Conservation (phyloP, 257 asterid species). For the Ophiorrhiza pumila region DNA sequence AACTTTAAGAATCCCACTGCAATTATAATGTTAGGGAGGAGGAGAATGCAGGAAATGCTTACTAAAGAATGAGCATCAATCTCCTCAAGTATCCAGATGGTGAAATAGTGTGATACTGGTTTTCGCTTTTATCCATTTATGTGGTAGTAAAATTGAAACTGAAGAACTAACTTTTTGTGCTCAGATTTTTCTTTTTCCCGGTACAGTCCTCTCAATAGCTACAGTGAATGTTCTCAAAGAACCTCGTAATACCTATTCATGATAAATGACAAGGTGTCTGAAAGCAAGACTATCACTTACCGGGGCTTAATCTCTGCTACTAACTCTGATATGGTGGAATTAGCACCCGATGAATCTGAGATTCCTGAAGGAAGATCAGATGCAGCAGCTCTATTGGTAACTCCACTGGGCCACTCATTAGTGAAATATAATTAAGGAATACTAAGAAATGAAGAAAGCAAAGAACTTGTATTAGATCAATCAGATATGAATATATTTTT, state of each 20-base stretch:
- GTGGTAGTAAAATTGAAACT: not conserved
- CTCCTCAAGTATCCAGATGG: not conserved
- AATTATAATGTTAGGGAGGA: not conserved
- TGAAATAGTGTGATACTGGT: not conserved
- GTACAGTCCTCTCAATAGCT: not conserved
- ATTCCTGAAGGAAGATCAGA: slow-evolving; percentile 62
- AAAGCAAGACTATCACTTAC: slow-evolving; percentile 39
- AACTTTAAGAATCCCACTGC: not conserved
- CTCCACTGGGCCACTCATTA: slow-evolving; percentile 91
- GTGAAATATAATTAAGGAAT: slow-evolving; percentile 65
- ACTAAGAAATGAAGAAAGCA: slow-evolving; percentile 14
- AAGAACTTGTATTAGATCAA: not conserved
- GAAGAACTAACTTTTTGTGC: not conserved
- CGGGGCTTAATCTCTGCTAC: slow-evolving; percentile 94
- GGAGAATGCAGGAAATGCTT: not conserved
- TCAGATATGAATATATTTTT: not conserved
- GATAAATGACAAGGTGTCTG: not conserved
- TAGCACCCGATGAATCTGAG: slow-evolving; percentile 45
- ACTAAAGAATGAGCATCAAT: not conserved
- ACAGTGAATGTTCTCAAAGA: not conserved
- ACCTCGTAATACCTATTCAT: not conserved
- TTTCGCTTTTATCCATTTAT: slow-evolving; percentile 2
- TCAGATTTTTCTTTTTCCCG: no score
- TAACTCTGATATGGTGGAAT: slow-evolving; percentile 67
- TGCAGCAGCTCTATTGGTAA: slow-evolving; percentile 51